Percentiles rank a stretch among this genome's conserved stretches.
Conservation (phyloP, 2,329 filamentous ascomycete species). For the Sclerotinia sclerotiorum region DNA sequence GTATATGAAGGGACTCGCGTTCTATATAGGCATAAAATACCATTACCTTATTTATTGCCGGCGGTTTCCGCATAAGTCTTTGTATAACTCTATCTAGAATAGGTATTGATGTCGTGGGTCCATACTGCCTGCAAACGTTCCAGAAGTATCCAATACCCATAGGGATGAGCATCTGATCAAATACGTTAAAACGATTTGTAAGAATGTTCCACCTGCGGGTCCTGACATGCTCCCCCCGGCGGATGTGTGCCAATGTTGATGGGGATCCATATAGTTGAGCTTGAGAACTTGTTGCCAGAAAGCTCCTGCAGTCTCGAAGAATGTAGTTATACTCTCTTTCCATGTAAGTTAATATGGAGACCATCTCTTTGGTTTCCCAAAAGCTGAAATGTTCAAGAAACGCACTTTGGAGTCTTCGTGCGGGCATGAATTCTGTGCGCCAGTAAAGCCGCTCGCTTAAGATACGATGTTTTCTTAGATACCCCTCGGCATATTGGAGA, state of each 20-base stretch:
- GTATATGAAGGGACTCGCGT: neutral
- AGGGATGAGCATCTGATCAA: neutral
- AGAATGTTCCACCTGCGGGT: neutral
- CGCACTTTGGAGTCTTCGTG: neutral
- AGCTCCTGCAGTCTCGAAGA: neutral
- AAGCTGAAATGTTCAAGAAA: neutral
- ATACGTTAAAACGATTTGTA: neutral
- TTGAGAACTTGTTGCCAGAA: neutral
- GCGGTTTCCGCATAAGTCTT: neutral
- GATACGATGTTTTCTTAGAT: neutral
- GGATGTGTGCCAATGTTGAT: neutral
- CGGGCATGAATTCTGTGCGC: accelerated
- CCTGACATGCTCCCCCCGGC: too few relatives aligned
- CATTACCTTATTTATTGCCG: neutral
- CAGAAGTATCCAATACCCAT: slow-evolving; percentile 5
- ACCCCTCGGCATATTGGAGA: neutral
- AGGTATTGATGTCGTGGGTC: neutral
- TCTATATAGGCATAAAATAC: neutral
- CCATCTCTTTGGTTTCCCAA: neutral
- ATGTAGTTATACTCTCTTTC: slow-evolving; percentile 2
- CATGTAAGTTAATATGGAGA: slow-evolving; percentile 1
- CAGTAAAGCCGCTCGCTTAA: neutral
- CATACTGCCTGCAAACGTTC: slow-evolving; percentile 3
- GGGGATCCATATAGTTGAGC: neutral
- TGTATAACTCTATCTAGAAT: neutral